Base-by-base conservation (phyloP, 2,329 filamentous ascomycete species). In the Neonectria magnoliae region DNA sequence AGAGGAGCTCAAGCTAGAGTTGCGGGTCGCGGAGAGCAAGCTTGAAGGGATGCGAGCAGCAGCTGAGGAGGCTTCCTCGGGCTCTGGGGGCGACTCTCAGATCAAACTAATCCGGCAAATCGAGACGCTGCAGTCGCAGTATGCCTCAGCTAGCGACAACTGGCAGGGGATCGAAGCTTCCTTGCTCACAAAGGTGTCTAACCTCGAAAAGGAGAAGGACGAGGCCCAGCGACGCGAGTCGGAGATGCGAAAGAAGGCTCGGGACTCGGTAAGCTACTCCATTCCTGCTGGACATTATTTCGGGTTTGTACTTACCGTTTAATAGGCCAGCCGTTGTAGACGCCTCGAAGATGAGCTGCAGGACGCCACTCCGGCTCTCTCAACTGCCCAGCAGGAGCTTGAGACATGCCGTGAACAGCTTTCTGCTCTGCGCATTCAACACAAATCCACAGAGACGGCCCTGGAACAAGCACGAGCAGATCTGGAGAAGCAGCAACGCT, bases 141-240 rank as follows among this genome's bases (percentile, higher is more conserved):
- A 99, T 79, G 90, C 94, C 1, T 90, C 97, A 59, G 96, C 96
- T 1, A 96, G 93, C 71, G 93, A 97, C 75, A 99, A 99, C 73
- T 99, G 97, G 96, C 94, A 98, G 76, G 93, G 94, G 1, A 97
- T 99, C 66, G 95, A 99, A 78, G 88, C 92, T 10, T 97, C 93
- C 2, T 81, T 99, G 33, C 87, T 95, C 55, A 89, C 93, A 22
- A 88, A 94, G 62, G 86, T 96, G 11, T 86, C 90, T 4, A 90
- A 84, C 54, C 83, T 98, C 10, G 96, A 99, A 77, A 96, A 92
- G 76, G 97, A 99, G 78, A 89, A 93, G 60, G 94, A 98, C 75
- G 96, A 99, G 74, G 88, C 93, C 9, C 85, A 89, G 54, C 90
- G 90, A 70, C 90, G 93, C 63, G 96, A 99, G 80, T 91, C 88